A percentile compares a stretch with the other conserved stretches of the same genome.
Evolutionary conservation across 108 stramenopile species (phyloP).

Genomic region (Conticribra weissflogii): DNA sequence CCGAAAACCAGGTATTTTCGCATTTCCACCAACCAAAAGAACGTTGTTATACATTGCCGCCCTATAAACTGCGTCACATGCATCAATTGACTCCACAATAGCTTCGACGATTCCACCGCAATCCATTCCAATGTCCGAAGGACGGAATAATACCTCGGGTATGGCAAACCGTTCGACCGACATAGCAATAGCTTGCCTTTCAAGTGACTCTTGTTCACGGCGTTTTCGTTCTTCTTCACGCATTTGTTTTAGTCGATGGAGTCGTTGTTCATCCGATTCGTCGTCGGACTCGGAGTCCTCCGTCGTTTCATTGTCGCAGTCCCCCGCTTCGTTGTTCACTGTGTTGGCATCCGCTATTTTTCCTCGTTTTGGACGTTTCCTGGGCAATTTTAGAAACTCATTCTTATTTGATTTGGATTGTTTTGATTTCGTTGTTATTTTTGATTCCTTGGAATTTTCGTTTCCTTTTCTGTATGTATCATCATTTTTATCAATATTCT

Average conservation of each 20-base stretch:
- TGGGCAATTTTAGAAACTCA: not conserved
- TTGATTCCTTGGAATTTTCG: not conserved
- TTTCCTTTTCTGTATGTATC: conserved; percentile 3
- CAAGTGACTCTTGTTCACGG: conserved; percentile 57
- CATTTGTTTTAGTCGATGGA: conserved; percentile 61
- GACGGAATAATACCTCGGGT: conserved; percentile 93
- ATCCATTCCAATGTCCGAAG: conserved; percentile 88
- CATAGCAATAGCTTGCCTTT: conserved; percentile 77
- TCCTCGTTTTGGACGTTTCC: conserved; percentile 6
- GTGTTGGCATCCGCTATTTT: conserved; percentile 4
- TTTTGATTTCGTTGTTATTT: not conserved
- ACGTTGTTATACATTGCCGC: conserved; percentile 85
- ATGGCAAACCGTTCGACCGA: conserved; percentile 92
- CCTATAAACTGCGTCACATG: conserved; percentile 69
- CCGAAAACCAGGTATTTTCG: conserved; percentile 74
- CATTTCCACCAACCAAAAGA: conserved; percentile 85
- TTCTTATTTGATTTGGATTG: conserved; percentile 5
- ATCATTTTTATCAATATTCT: conserved; percentile 15
- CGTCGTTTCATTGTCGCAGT: conserved; percentile 13
- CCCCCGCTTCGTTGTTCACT: conserved; percentile 3
- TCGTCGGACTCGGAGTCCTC: conserved; percentile 69
- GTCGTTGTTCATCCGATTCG: conserved; percentile 67
- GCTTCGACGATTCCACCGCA: conserved; percentile 86
- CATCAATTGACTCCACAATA: conserved; percentile 76
- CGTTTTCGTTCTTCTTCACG: conserved; percentile 69